These are phyloP conservation scores for Trichosanthes truncata DNA, from an alignment of 306 rosid species.

Conservation along the genomic window DNA sequence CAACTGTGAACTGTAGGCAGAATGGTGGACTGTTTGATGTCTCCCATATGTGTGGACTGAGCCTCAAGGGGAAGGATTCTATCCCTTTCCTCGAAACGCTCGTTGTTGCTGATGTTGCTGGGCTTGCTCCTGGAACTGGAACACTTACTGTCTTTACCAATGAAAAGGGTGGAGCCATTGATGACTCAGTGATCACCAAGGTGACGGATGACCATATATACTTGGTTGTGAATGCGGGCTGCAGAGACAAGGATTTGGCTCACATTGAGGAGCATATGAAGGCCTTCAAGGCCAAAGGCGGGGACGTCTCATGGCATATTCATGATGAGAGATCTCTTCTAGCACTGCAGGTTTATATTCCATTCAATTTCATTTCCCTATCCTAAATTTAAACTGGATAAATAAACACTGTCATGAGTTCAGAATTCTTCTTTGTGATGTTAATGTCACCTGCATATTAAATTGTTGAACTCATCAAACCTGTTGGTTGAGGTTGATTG, in stretches of 20 bases:
- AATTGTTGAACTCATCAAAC: neutral
- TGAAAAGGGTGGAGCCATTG: slow-evolving; percentile 91
- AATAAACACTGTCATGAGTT: neutral
- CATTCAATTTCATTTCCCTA: neutral
- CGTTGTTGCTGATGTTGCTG: slow-evolving; percentile 86
- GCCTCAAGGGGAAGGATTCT: slow-evolving; percentile 80
- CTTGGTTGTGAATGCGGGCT: slow-evolving; percentile 92
- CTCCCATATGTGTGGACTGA: slow-evolving; percentile 83
- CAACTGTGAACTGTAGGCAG: slow-evolving; percentile 76
- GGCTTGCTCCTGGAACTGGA: slow-evolving; percentile 70
- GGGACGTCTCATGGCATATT: slow-evolving; percentile 91
- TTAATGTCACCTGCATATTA: neutral
- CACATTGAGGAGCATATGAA: slow-evolving; percentile 92
- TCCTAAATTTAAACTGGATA: neutral
- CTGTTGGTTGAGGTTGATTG: neutral
- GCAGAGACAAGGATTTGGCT: slow-evolving; percentile 89
- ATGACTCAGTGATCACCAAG: slow-evolving; percentile 87
- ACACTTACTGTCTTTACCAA: slow-evolving; percentile 81
- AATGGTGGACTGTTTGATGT: slow-evolving; percentile 85
- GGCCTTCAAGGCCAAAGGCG: slow-evolving; percentile 94
- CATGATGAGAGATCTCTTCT: slow-evolving; percentile 94
- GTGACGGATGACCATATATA: slow-evolving; percentile 70
- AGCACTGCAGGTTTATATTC: slow-evolving; percentile 56
- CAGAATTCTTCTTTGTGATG: neutral
- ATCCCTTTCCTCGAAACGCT: slow-evolving; percentile 69